phyloP scores from a whole-genome alignment of 768 basidiomycete species.

The Psilocybe sp. region DNA sequence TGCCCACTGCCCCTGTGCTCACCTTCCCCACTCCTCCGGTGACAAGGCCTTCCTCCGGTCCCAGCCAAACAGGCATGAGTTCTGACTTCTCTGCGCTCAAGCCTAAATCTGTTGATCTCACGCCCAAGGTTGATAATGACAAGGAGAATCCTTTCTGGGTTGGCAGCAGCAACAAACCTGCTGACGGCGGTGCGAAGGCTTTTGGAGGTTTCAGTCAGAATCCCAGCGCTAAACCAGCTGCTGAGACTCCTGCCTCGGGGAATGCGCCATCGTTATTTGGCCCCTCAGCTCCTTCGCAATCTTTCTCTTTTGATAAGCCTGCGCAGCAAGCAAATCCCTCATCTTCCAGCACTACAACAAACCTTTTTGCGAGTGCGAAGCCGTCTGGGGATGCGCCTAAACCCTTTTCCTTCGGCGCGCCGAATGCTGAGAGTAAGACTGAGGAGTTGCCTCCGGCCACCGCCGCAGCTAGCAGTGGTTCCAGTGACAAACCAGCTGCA shows the following conservation, averaged over 20 bases:
- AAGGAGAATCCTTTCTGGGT: constrained; percentile 43
- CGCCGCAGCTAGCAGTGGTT: no score
- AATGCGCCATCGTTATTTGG: constrained; percentile 1
- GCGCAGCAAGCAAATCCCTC: constrained; percentile 1
- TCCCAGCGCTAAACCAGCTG: background rate
- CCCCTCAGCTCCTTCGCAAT: background rate
- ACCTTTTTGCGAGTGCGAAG: constrained; percentile 10
- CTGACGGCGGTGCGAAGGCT: constrained; percentile 4
- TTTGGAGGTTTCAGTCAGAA: constrained; percentile 8
- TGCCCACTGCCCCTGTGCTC: constrained; percentile 22
- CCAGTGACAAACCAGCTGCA: no score
- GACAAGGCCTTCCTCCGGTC: no score
- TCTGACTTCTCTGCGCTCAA: background rate
- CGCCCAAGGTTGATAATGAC: constrained; percentile 31
- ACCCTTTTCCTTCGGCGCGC: background rate
- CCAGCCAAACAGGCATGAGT: no score
- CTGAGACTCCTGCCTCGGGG: constrained; percentile 1
- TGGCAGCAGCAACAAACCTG: constrained; percentile 26
- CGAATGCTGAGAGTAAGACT: no score
- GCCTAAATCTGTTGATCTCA: background rate
- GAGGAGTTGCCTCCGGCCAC: no score
- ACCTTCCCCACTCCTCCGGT: constrained; percentile 6
- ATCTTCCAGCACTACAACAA: background rate
- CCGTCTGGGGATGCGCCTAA: constrained; percentile 14
- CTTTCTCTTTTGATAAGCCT: constrained; percentile 19